phyloP scores from a whole-genome alignment of 306 rosid genomes.

The Ormosia emarginata region DNA sequence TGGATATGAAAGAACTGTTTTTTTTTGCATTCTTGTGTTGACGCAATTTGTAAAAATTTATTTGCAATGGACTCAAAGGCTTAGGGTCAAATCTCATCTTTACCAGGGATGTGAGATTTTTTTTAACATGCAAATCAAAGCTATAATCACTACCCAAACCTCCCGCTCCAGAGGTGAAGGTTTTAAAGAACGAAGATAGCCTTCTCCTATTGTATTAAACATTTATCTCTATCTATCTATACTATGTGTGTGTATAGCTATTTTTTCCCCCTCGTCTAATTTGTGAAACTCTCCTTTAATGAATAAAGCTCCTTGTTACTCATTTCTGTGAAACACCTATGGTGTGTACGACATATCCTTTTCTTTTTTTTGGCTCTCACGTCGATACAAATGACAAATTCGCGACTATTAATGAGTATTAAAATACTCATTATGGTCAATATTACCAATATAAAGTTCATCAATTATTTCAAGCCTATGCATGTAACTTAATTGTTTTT shows the following conservation, averaged over 20 bases:
- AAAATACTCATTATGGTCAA: too few relatives aligned
- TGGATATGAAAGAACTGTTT: constrained; percentile 14
- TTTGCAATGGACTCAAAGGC: not conserved
- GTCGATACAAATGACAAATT: not conserved
- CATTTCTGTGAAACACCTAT: not conserved
- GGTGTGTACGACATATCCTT: not conserved
- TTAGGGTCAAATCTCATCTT: not conserved
- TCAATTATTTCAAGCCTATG: too few relatives aligned
- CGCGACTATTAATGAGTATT: not conserved
- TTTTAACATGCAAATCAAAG: too few relatives aligned
- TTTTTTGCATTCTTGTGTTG: not conserved
- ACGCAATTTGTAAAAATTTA: too few relatives aligned
- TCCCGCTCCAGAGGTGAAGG: not conserved
- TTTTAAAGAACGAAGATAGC: not conserved
- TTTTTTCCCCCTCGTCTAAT: not conserved
- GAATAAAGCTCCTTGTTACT: not conserved
- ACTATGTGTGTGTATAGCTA: not conserved
- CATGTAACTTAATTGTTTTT: too few relatives aligned
- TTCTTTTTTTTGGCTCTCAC: not conserved
- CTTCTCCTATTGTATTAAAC: not conserved
- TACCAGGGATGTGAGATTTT: not conserved
- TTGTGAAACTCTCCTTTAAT: not conserved
- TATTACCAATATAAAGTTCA: too few relatives aligned
- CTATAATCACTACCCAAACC: not conserved
- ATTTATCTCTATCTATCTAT: not conserved